These are phyloP conservation scores for Nepenthes alata DNA, from an alignment of 179 eudicot genomes.

Conservation along the genomic window DNA sequence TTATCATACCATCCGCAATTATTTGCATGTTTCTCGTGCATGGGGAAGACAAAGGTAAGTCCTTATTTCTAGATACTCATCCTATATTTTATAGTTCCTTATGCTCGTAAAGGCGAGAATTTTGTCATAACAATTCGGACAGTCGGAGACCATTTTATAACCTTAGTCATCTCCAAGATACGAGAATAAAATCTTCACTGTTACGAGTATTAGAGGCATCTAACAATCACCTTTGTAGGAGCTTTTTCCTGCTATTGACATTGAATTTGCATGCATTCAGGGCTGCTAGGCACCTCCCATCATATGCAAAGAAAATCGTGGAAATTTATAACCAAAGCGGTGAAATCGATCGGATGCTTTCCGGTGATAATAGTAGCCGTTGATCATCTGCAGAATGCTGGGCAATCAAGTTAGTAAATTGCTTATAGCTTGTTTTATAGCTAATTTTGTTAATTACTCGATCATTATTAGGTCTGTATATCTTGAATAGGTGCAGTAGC, in stretches of 20 bases:
- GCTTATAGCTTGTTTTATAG: no score
- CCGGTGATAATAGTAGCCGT: conserved; percentile 13
- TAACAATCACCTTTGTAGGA: background rate
- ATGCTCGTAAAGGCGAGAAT: no score
- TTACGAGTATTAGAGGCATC: no score
- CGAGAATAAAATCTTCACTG: no score
- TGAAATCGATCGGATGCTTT: conserved; percentile 79
- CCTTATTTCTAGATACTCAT: background rate
- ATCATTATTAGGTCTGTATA: no score
- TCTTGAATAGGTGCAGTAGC: no score
- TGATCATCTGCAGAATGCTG: conserved; percentile 1
- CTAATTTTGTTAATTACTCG: no score
- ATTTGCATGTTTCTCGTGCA: conserved; percentile 52
- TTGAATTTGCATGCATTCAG: conserved; percentile 25
- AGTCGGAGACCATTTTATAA: no score
- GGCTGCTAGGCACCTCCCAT: conserved; percentile 81
- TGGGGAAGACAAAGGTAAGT: conserved; percentile 78
- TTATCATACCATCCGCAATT: conserved; percentile 72
- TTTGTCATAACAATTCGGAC: no score
- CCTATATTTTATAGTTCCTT: no score
- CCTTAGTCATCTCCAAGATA: no score
- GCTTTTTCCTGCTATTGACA: conserved; percentile 6
- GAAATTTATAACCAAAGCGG: conserved; percentile 77
- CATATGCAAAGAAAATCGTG: conserved; percentile 78
- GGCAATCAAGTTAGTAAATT: background rate